phyloP scores from a whole-genome alignment of 2,329 filamentous ascomycete genomes.

The Rhytidhysteron rufulum region DNA sequence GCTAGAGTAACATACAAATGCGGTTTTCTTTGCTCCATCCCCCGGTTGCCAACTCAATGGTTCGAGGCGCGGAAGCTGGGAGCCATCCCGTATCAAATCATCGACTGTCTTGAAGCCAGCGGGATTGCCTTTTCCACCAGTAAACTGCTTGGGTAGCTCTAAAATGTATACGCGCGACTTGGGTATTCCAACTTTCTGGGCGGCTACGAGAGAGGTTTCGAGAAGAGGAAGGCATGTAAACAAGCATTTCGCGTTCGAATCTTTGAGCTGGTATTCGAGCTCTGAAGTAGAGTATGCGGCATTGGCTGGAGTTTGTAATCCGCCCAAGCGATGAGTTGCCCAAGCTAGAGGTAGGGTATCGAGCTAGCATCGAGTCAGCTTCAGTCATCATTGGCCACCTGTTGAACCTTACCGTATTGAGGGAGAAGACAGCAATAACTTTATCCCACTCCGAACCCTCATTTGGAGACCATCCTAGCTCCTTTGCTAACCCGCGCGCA shows the following conservation, averaged over 20 bases:
- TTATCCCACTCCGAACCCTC: conserved; percentile 77
- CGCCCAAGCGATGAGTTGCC: conserved; percentile 71
- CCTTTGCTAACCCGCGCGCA: conserved; percentile 64
- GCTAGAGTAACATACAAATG: conserved; percentile 76
- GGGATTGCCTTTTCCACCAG: conserved; percentile 46
- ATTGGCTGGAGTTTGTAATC: conserved; percentile 70
- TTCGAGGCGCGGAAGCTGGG: conserved; percentile 50
- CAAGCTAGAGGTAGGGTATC: conserved; percentile 71
- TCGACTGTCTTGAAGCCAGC: conserved; percentile 60
- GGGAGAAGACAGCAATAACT: conserved; percentile 70
- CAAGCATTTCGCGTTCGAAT: conserved; percentile 64
- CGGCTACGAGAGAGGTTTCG: conserved; percentile 60
- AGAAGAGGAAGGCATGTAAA: conserved; percentile 70
- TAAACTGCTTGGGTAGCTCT: conserved; percentile 57
- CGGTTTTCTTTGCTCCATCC: conserved; percentile 63
- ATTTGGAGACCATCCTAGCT: conserved; percentile 68
- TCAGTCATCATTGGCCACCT: no score
- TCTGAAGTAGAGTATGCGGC: conserved; percentile 69
- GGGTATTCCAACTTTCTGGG: conserved; percentile 60
- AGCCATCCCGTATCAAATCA: conserved; percentile 62
- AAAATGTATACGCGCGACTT: conserved; percentile 65
- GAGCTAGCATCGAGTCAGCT: conserved; percentile 48
- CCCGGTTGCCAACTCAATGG: conserved; percentile 59
- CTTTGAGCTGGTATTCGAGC: conserved; percentile 67
- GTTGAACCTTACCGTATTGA: conserved; percentile 64